Conservation (phyloP, 2,329 filamentous ascomycete genomes). For the Cladosporium halotolerans region DNA sequence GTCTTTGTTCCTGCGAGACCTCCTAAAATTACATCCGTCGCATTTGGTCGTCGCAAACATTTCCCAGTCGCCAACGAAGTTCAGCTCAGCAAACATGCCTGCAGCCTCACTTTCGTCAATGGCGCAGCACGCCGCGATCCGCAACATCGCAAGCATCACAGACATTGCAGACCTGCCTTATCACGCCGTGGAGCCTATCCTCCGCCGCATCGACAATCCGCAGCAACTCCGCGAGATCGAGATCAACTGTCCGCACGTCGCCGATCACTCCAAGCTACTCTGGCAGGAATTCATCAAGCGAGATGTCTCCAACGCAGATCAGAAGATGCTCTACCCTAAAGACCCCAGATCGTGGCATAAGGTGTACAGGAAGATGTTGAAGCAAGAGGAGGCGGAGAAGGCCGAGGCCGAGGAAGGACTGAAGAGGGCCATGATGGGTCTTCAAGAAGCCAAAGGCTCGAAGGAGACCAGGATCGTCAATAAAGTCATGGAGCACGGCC, state of each 20-base stretch:
- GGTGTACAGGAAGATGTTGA: constrained; percentile 55
- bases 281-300: constrained; percentile 75
- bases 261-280: constrained; percentile 61
- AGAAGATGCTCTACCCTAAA: constrained; percentile 58
- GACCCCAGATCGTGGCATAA: constrained; percentile 69
- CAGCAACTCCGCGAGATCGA: constrained; percentile 69
- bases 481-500: constrained; percentile 16
- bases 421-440: constrained; percentile 52
- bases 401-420: constrained; percentile 28
- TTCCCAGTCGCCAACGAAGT: neutral
- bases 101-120: constrained; percentile 34
- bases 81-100: constrained; percentile 18
- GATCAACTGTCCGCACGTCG: constrained; percentile 67
- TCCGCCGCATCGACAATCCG: constrained; percentile 65
- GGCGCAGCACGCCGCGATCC: constrained; percentile 35
- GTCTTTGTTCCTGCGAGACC: neutral
- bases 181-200: constrained; percentile 58
- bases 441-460: constrained; percentile 52
- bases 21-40: no score
- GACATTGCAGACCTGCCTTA: constrained; percentile 69
- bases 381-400: constrained; percentile 33
- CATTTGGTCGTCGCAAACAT: neutral
- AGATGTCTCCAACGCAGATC: constrained; percentile 63
- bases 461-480: constrained; percentile 38
- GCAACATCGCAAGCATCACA: constrained; percentile 45